These are phyloP conservation scores for Phytophthora sp. DNA, from an alignment of 352 stramenopile genomes.

Conservation along the genomic window DNA sequence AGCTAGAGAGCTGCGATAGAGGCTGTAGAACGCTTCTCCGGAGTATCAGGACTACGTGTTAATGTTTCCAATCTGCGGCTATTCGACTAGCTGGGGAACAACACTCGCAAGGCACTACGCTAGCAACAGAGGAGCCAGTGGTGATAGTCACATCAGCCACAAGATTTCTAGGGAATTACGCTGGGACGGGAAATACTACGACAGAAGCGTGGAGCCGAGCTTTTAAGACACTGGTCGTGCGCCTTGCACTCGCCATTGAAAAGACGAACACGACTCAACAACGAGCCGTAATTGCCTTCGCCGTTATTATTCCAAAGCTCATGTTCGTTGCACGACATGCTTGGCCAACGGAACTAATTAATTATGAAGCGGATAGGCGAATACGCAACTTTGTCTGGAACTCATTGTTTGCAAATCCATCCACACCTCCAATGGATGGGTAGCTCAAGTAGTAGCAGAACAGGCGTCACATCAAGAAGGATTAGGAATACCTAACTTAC, in stretches of 20 bases:
- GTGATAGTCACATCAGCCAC: neutral
- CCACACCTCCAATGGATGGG: neutral
- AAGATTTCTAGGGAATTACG: neutral
- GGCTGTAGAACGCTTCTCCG: neutral
- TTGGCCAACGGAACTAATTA: neutral
- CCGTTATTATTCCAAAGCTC: constrained; percentile 1
- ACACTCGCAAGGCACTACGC: neutral
- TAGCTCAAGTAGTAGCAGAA: neutral
- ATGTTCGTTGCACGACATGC: neutral
- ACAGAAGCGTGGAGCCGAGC: neutral
- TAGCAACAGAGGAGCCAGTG: neutral
- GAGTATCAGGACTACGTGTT: neutral
- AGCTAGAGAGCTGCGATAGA: neutral
- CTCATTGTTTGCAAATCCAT: neutral
- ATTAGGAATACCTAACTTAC: no score
- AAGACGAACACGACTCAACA: constrained; percentile 1
- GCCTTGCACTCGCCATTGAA: neutral
- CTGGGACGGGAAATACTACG: neutral
- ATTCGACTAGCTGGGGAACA: neutral
- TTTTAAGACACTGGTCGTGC: neutral
- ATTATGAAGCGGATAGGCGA: neutral
- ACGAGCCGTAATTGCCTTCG: neutral
- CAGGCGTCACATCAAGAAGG: neutral
- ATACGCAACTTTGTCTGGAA: constrained; percentile 5
- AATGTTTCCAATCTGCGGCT: neutral